A percentile compares a stretch with the other conserved stretches of the same genome.
These are phyloP conservation scores for Aspergillus pseudonomiae DNA, from an alignment of 2,329 filamentous ascomycete genomes.

Conservation along the genomic window DNA sequence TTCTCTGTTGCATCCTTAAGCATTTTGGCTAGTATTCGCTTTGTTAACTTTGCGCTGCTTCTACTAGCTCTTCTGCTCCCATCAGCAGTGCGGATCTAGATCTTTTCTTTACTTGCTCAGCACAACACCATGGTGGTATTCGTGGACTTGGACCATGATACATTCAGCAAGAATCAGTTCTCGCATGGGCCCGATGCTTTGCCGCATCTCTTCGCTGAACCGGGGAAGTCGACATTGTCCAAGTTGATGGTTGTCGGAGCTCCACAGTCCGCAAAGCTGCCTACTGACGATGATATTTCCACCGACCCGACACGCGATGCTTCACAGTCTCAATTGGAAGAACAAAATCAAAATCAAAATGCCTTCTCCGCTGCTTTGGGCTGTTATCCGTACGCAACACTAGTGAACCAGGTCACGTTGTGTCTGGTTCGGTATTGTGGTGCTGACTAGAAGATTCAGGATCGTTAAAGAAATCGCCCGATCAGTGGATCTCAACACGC, in stretches of 20 bases:
- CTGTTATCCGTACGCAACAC: slow-evolving; percentile 51
- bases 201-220: slow-evolving; percentile 20
- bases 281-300: slow-evolving; percentile 15
- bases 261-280: slow-evolving; percentile 15
- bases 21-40: slow-evolving; percentile 15
- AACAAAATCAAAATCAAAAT: slow-evolving; percentile 31
- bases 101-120: slow-evolving; percentile 4
- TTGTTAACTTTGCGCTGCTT: slow-evolving; percentile 7
- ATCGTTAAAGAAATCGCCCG: slow-evolving; percentile 75
- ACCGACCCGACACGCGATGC: slow-evolving; percentile 6
- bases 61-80: slow-evolving; percentile 16
- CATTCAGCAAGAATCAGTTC: slow-evolving; percentile 30
- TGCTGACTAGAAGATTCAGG: slow-evolving; percentile 51
- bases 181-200: slow-evolving; percentile 17
- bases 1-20: slow-evolving; percentile 2
- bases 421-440: slow-evolving; percentile 11
- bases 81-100: slow-evolving; percentile 10
- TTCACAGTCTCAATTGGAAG: slow-evolving; percentile 7
- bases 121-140: slow-evolving; percentile 51
- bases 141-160: slow-evolving; percentile 48
- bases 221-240: slow-evolving; percentile 26
- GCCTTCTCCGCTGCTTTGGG: slow-evolving; percentile 48
- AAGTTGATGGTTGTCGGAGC: slow-evolving; percentile 21
- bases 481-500: slow-evolving; percentile 81
- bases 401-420: slow-evolving; percentile 18